phyloP scores from a whole-genome alignment of 345 rosid genomes.

The Mangifera indica region DNA sequence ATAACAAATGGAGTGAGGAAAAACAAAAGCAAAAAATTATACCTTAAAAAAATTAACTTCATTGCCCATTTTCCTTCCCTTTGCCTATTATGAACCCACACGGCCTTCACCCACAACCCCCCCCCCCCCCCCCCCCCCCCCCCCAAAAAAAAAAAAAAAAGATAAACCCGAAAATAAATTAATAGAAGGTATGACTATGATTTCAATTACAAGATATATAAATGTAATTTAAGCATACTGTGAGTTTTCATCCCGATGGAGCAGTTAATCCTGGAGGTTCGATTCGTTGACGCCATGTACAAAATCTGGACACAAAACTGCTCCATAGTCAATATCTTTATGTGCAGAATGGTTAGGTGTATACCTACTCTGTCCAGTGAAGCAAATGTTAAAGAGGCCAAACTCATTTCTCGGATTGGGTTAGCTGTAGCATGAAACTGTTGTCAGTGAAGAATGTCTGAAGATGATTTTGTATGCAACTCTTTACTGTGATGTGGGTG shows the following conservation, averaged over 20 bases:
- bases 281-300: conserved; percentile 13
- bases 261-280: background rate
- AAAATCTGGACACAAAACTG: conserved; percentile 1
- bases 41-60: background rate
- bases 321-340: background rate
- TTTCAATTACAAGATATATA: background rate
- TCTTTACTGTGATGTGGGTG: conserved; percentile 22
- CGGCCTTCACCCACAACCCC: too few relatives aligned
- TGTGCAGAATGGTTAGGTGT: conserved; percentile 13
- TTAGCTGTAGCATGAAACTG: background rate
- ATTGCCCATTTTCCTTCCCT: background rate
- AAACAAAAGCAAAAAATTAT: background rate
- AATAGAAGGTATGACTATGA: background rate
- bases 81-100: background rate
- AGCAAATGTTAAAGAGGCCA: background rate
- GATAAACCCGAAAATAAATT: background rate
- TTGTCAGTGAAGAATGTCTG: background rate
- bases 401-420: background rate
- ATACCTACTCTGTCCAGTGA: background rate
- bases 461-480: conserved; percentile 1
- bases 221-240: background rate
- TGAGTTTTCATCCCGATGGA: background rate
- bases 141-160: too few relatives aligned
- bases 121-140: too few relatives aligned
- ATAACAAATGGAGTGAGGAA: background rate